Evolutionary conservation across 2,329 filamentous ascomycete species (phyloP), one percentile per base, ranked within the genome.

Genomic region (Fusarium subglutinans): DNA sequence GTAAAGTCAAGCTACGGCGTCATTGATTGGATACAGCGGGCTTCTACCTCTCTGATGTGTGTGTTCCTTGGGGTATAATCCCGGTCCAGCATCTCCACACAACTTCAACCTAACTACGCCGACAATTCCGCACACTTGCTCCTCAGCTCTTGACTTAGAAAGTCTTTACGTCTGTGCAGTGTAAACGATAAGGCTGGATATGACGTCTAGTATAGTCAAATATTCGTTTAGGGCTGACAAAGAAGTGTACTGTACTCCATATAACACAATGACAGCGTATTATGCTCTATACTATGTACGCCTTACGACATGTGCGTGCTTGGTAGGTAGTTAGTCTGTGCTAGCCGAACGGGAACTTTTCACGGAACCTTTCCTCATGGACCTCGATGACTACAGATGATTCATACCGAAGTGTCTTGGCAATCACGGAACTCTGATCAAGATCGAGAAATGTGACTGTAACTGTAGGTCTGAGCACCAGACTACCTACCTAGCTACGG

Each of bases 111-210:
- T 43, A 55, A 28, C 41, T 47, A 33, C 30, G 35, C 59, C 70
- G 65, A 55, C 48, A 41, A 66, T 67, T 73, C 70, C 69, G 64
- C 58, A 37, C 28, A 35, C 22, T 30, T 44, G 43, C 15, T 37
- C 18, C 22, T 63, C 35, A n/a, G 37, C 37, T 24, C 30, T 51
- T 28, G 13, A 20, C 28, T n/a, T 58, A n/a, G 22, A 58, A 45
- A 47, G 43, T n/a, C 40, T 47, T 56, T 38, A 20, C 14, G 35
- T 47, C 35, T 50, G 11, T 63, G 41, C 47, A 47, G 35, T 43
- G 26, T 67, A 51, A 58, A 33, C 45, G 22, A 70, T 48, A 73
- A 73, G 65, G 60, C 47, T 66, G 43, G 43, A n/a, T 48, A 66
- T 73, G 70, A 66, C 53, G 60, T 59, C 44, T 40, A 51, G 20